Conservation (phyloP, 176 grass and related monocot genomes). For the Echinochloa phyllopogon region DNA sequence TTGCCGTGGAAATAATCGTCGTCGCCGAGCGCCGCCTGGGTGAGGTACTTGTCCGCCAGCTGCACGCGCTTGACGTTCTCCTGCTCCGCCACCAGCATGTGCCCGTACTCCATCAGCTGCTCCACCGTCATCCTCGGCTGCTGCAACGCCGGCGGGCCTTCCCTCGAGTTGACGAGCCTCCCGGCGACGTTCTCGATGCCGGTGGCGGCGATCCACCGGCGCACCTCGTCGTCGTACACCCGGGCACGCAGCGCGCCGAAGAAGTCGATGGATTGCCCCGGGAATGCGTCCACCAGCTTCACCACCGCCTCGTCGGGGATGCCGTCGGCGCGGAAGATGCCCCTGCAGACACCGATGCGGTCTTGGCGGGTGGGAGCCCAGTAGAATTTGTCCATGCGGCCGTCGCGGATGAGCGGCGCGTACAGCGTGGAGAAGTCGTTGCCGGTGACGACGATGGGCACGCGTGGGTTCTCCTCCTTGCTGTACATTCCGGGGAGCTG, state of each 20-base stretch:
- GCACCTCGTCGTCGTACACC: constrained; percentile 91
- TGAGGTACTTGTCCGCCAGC: constrained; percentile 87
- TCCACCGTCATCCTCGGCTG: constrained; percentile 78
- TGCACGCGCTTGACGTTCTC: constrained; percentile 91
- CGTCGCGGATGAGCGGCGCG: constrained; percentile 89
- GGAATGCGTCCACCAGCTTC: constrained; percentile 77
- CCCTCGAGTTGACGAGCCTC: constrained; percentile 77
- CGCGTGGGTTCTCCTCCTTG: constrained; percentile 63
- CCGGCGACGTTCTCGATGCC: constrained; percentile 66
- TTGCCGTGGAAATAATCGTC: constrained; percentile 69
- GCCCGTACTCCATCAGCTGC: constrained; percentile 74
- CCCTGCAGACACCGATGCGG: constrained; percentile 67
- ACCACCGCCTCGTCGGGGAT: constrained; percentile 40
- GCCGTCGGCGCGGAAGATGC: constrained; percentile 75
- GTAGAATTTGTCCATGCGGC: constrained; percentile 98
- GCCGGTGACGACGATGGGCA: constrained; percentile 88
- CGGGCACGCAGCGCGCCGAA: constrained; percentile 84
- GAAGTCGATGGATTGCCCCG: constrained; percentile 96
- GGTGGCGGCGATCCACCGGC: constrained; percentile 50
- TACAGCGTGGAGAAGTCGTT: constrained; percentile 97
- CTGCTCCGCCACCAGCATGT: constrained; percentile 77
- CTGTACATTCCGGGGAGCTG: constrained; percentile 95
- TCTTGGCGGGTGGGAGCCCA: constrained; percentile 91
- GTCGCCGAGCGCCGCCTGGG: constrained; percentile 77
- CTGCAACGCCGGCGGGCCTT: constrained; percentile 68